Conservation (phyloP, 169 alveolate species). For the Plasmodium yoelii region DNA sequence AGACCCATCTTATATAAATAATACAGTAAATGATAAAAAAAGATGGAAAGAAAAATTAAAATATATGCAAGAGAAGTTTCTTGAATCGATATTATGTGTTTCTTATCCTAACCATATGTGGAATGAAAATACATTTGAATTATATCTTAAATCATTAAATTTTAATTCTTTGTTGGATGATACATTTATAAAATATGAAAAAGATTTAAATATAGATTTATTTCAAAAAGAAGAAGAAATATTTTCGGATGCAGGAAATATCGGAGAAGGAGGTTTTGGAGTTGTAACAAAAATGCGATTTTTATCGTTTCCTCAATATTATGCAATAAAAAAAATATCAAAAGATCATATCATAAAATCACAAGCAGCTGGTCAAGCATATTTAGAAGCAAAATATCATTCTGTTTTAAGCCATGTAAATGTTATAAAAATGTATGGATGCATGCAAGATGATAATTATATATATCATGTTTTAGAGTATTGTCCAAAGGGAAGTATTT, state of each 20-base stretch:
- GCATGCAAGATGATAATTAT: conserved; percentile 68
- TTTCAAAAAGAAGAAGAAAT: conserved; percentile 62
- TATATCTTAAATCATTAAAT: conserved; percentile 47
- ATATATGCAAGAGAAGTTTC: conserved; percentile 67
- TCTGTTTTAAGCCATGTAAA: conserved; percentile 72
- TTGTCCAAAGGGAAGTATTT: conserved; percentile 72
- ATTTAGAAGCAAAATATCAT: conserved; percentile 70
- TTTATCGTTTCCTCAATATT: conserved; percentile 36
- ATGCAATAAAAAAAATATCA: conserved; percentile 75
- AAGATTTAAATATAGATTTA: conserved; percentile 38
- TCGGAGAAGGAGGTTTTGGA: conserved; percentile 76
- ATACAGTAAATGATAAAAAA: conserved; percentile 28
- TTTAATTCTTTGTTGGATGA: conserved; percentile 65
- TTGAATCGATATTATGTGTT: conserved; percentile 57
- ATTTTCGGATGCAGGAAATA: conserved; percentile 68
- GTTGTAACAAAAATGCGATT: conserved; percentile 74
- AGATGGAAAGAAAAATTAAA: conserved; percentile 57
- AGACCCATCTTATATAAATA: conserved; percentile 68
- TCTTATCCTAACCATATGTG: conserved; percentile 52
- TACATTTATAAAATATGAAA: conserved; percentile 67
- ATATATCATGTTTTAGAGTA: conserved; percentile 67
- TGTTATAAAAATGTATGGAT: conserved; percentile 75
- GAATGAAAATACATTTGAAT: conserved; percentile 44
- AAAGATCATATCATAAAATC: conserved; percentile 71
- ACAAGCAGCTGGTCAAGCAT: conserved; percentile 76